These are phyloP conservation scores for Exserohilum rostratum DNA, from an alignment of 2,329 filamentous ascomycete genomes.

Conservation along the genomic window DNA sequence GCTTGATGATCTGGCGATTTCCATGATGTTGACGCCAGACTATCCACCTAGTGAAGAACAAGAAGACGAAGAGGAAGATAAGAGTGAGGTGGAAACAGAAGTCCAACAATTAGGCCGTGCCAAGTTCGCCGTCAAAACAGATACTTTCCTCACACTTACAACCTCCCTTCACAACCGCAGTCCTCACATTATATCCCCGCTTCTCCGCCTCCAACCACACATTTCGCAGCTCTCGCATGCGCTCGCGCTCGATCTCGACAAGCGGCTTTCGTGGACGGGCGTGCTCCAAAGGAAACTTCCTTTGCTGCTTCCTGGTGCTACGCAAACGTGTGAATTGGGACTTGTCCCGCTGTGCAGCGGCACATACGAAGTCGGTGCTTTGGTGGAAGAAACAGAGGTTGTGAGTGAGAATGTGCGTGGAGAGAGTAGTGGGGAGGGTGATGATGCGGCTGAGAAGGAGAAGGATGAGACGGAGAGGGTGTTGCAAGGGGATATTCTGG, in stretches of 20 bases:
- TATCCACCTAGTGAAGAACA: constrained; percentile 11
- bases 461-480: constrained; percentile 35
- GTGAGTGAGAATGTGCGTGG: constrained; percentile 28
- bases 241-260: constrained; percentile 78
- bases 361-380: constrained; percentile 80
- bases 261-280: constrained; percentile 84
- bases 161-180: constrained; percentile 79
- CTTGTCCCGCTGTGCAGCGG: constrained; percentile 78
- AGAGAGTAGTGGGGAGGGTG: background rate
- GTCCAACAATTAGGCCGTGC: constrained; percentile 51
- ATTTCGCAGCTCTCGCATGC: constrained; percentile 74
- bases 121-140: constrained; percentile 57
- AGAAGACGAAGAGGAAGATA: constrained; percentile 8
- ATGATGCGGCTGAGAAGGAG: constrained; percentile 21
- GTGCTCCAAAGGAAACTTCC: constrained; percentile 77
- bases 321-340: constrained; percentile 68
- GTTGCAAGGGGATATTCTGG: constrained; percentile 37
- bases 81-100: background rate
- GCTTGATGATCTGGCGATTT: constrained; percentile 74
- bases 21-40: constrained; percentile 53
- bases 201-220: constrained; percentile 78
- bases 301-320: constrained; percentile 63
- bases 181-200: constrained; percentile 67
- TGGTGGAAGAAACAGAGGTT: constrained; percentile 77
- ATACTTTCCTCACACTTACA: constrained; percentile 72